These are phyloP conservation scores for Chalaropsis thielavioides DNA, from an alignment of 2,329 filamentous ascomycete species.

Conservation along the genomic window DNA sequence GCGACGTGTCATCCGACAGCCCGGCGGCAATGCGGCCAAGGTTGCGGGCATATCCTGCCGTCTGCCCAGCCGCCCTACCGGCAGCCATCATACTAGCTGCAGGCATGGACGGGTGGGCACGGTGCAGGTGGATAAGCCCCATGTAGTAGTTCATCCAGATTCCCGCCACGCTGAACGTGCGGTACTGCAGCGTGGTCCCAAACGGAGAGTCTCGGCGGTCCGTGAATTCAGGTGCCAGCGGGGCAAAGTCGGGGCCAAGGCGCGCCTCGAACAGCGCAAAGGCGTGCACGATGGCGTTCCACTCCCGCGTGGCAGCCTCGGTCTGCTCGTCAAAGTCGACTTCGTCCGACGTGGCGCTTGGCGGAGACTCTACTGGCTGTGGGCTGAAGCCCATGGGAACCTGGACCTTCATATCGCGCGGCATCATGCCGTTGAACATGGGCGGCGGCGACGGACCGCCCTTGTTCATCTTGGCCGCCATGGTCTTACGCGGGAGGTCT, in stretches of 20 bases:
- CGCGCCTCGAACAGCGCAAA: constrained; percentile 52
- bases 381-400: constrained; percentile 42
- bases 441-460: constrained; percentile 28
- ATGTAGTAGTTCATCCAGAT: constrained; percentile 83
- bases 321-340: constrained; percentile 49
- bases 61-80: constrained; percentile 58
- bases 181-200: constrained; percentile 65
- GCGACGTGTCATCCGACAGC: constrained; percentile 40
- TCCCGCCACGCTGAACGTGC: constrained; percentile 73
- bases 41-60: constrained; percentile 53
- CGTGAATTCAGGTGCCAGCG: constrained; percentile 53
- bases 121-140: constrained; percentile 65
- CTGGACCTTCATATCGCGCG: constrained; percentile 35
- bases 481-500: constrained; percentile 66
- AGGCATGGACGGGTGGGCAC: constrained; percentile 79
- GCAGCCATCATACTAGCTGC: constrained; percentile 80
- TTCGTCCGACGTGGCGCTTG: constrained; percentile 34
- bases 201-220: constrained; percentile 57
- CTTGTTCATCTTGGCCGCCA: constrained; percentile 31
- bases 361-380: constrained; percentile 31
- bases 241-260: constrained; percentile 62
- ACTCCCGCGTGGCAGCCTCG: constrained; percentile 59
- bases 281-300: constrained; percentile 57
- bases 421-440: constrained; percentile 42
- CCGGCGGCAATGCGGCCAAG: constrained; percentile 73